Percentiles rank a stretch among this genome's conserved stretches.
These are phyloP conservation scores for Taxillus chinensis DNA, from an alignment of 164 flowering plant genomes.

Conservation along the genomic window DNA sequence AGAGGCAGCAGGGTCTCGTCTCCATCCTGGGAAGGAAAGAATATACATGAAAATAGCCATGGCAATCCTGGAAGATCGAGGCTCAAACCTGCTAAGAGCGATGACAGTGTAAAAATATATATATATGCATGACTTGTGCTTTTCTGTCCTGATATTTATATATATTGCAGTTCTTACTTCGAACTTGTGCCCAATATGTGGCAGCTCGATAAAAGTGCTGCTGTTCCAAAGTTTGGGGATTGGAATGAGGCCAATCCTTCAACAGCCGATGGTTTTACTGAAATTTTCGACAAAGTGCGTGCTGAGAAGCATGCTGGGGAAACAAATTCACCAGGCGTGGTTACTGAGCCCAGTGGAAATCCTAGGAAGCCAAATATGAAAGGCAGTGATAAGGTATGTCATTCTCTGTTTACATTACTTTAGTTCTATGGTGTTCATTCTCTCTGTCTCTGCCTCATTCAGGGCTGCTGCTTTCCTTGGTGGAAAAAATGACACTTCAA, in stretches of 20 bases:
- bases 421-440: background rate
- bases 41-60: constrained; percentile 30
- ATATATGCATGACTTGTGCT: background rate
- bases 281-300: constrained; percentile 64
- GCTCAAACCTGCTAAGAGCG: constrained; percentile 20
- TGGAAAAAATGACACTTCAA: constrained; percentile 22
- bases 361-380: constrained; percentile 5
- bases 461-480: constrained; percentile 47
- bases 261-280: constrained; percentile 69
- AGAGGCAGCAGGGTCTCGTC: constrained; percentile 18
- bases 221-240: constrained; percentile 78
- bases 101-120: constrained; percentile 27
- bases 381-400: constrained; percentile 21
- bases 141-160: background rate
- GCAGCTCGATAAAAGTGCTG: constrained; percentile 64
- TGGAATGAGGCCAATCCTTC: constrained; percentile 82
- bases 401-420: background rate
- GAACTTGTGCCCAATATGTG: background rate
- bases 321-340: constrained; percentile 15
- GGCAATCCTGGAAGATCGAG: constrained; percentile 46
- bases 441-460: constrained; percentile 8
- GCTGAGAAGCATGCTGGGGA: constrained; percentile 52
- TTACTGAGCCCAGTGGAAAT: constrained; percentile 8
- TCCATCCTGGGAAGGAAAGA: constrained; percentile 37
- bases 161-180: too few species aligned